Percentiles rank a stretch among this genome's conserved stretches.
phyloP scores from a whole-genome alignment of 2,329 filamentous ascomycete species.

The Fusarium marasasianum region DNA sequence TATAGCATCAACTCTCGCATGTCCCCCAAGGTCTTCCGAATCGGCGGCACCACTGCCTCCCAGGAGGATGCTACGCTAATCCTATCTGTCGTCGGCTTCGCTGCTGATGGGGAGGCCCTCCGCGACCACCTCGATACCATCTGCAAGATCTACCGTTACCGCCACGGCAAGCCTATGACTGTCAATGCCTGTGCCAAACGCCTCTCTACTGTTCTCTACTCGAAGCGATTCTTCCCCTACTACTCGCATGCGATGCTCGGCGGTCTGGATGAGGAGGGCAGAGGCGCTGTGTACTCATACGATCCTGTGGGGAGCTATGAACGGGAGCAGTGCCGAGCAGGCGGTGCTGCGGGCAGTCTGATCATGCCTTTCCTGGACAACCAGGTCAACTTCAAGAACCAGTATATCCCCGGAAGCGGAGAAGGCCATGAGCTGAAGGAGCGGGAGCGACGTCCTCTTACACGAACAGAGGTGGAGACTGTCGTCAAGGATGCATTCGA shows the following conservation, averaged over 20 bases:
- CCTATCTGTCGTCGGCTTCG: slow-evolving; percentile 93
- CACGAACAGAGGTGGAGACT: slow-evolving; percentile 78
- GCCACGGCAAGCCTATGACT: slow-evolving; percentile 95
- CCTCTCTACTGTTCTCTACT: slow-evolving; percentile 93
- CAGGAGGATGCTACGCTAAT: slow-evolving; percentile 88
- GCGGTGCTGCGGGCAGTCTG: slow-evolving; percentile 88
- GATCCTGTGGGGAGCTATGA: slow-evolving; percentile 98
- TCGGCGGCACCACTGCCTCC: slow-evolving; percentile 88
- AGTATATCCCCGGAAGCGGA: slow-evolving; percentile 89
- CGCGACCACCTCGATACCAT: slow-evolving; percentile 93
- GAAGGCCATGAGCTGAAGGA: slow-evolving; percentile 82
- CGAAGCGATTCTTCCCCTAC: slow-evolving; percentile 99
- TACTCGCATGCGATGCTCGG: slow-evolving; percentile 95
- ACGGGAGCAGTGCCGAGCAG: slow-evolving; percentile 93
- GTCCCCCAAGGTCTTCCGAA: slow-evolving; percentile 95
- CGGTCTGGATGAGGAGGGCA: slow-evolving; percentile 92
- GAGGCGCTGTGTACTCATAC: slow-evolving; percentile 95
- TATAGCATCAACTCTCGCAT: slow-evolving; percentile 99
- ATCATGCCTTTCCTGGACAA: slow-evolving; percentile 99
- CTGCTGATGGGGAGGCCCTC: slow-evolving; percentile 91
- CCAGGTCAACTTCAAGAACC: slow-evolving; percentile 99
- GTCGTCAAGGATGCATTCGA: slow-evolving; percentile 98
- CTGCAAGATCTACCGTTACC: slow-evolving; percentile 99
- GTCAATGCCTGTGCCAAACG: slow-evolving; percentile 95
- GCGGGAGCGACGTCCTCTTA: slow-evolving; percentile 75